Conservation (phyloP, 2,329 filamentous ascomycete species). For the Monilinia aucupariae region DNA sequence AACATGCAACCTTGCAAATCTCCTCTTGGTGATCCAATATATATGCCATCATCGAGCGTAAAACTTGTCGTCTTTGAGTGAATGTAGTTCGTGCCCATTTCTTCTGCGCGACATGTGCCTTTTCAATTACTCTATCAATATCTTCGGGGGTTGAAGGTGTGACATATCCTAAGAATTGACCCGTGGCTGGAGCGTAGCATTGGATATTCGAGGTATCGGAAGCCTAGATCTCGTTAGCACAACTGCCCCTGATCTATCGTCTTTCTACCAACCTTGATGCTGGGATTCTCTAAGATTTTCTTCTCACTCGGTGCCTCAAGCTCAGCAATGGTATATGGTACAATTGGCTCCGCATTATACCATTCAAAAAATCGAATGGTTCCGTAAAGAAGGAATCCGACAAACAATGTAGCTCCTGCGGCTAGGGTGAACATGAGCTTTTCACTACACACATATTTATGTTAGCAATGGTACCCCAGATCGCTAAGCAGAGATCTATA, state of each 20-base stretch:
- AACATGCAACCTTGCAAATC: constrained; percentile 77
- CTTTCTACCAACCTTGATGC: constrained; percentile 48
- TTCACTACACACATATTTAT: constrained; percentile 18
- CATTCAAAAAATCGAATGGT: constrained; percentile 24
- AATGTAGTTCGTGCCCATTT: constrained; percentile 77
- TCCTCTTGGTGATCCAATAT: constrained; percentile 84
- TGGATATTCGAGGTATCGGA: constrained; percentile 63
- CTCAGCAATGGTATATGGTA: constrained; percentile 55
- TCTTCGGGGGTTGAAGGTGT: constrained; percentile 70
- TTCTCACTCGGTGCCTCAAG: constrained; percentile 57
- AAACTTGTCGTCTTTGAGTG: constrained; percentile 67
- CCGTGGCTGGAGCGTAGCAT: constrained; percentile 87
- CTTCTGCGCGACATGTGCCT: constrained; percentile 67
- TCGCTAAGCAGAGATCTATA: neutral
- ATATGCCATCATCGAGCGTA: constrained; percentile 74
- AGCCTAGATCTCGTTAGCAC: constrained; percentile 38
- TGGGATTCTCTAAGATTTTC: constrained; percentile 52
- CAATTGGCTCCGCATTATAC: constrained; percentile 38
- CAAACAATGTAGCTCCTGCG: constrained; percentile 23
- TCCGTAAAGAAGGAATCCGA: constrained; percentile 26
- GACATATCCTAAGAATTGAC: constrained; percentile 71
- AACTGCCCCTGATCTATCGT: constrained; percentile 5
- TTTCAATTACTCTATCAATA: constrained; percentile 72
- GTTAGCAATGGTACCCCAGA: constrained; percentile 15
- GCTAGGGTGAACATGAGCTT: constrained; percentile 25